Percentiles rank a stretch among this genome's conserved stretches.
These are phyloP conservation scores for Verticillium klebahnii DNA, from an alignment of 2,329 filamentous ascomycete genomes.

Conservation along the genomic window DNA sequence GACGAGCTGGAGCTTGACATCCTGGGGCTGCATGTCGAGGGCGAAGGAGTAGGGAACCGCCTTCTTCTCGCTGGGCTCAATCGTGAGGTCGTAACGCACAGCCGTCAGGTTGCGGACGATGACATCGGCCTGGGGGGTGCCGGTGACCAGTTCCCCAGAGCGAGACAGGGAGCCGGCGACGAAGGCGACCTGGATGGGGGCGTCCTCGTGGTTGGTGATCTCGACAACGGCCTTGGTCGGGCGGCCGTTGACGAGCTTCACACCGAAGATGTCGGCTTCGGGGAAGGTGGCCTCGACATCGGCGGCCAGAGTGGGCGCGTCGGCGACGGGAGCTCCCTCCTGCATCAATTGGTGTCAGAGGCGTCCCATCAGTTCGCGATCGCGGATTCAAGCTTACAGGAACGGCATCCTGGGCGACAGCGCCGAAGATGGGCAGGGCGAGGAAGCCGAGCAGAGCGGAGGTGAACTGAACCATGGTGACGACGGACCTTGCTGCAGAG, in stretches of 20 bases:
- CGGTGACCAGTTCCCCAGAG: slow-evolving; percentile 47
- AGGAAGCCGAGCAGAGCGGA: slow-evolving; percentile 67
- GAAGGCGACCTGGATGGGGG: slow-evolving; percentile 69
- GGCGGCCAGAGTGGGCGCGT: slow-evolving; percentile 46
- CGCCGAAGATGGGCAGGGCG: slow-evolving; percentile 63
- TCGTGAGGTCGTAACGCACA: slow-evolving; percentile 66
- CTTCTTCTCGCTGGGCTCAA: slow-evolving; percentile 72
- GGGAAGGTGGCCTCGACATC: slow-evolving; percentile 60
- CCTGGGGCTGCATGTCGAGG: slow-evolving; percentile 89
- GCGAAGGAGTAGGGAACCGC: slow-evolving; percentile 78
- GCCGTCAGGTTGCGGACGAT: slow-evolving; percentile 83
- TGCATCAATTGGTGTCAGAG: slow-evolving; percentile 7
- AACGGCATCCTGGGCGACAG: slow-evolving; percentile 51
- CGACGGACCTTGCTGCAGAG: background rate
- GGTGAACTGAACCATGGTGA: slow-evolving; percentile 69
- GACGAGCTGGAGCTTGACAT: slow-evolving; percentile 72
- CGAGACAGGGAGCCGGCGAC: slow-evolving; percentile 69
- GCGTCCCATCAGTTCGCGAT: slow-evolving; percentile 10
- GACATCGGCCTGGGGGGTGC: slow-evolving; percentile 39
- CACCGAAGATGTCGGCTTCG: slow-evolving; percentile 80
- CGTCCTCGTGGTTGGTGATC: slow-evolving; percentile 77
- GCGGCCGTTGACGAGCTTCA: slow-evolving; percentile 92
- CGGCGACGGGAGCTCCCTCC: slow-evolving; percentile 12
- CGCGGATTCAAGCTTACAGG: slow-evolving; percentile 39
- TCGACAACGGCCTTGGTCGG: slow-evolving; percentile 79